Evolutionary conservation across 495 filamentous ascomycete species (phyloP).

Genomic region (Gamarada debralockiae): DNA sequence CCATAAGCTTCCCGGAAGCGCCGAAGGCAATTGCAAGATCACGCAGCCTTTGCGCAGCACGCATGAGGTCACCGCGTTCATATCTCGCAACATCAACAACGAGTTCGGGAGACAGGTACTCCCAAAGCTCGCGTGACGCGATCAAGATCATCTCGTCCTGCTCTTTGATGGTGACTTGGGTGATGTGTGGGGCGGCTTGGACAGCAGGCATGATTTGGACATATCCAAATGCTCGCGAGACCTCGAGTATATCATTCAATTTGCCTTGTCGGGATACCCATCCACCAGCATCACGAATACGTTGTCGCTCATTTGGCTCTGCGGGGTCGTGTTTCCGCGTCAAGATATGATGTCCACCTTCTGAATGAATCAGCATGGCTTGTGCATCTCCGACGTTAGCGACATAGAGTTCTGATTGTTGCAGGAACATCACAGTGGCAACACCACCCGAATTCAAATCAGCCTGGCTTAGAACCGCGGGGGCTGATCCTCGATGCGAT

Average conservation of each 20-base stretch:
- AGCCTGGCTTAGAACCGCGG: conserved; percentile 72
- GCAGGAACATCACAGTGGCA: conserved; percentile 86
- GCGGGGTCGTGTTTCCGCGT: conserved; percentile 93
- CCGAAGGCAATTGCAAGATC: conserved; percentile 96
- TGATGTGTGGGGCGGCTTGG: conserved; percentile 84
- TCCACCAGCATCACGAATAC: conserved; percentile 91
- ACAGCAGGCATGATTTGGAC: conserved; percentile 88
- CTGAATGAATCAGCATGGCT: conserved; percentile 86
- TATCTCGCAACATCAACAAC: conserved; percentile 87
- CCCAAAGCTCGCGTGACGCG: conserved; percentile 91
- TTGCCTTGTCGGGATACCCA: conserved; percentile 93
- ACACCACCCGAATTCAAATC: conserved; percentile 87
- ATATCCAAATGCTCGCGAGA: conserved; percentile 94
- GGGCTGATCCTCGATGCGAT: conserved; percentile 66
- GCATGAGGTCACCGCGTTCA: conserved; percentile 84
- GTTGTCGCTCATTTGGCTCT: conserved; percentile 72
- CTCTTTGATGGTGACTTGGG: conserved; percentile 74
- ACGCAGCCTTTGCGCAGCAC: conserved; percentile 90
- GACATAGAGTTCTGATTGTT: conserved; percentile 85
- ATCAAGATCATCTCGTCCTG: conserved; percentile 93
- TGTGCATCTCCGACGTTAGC: conserved; percentile 95
- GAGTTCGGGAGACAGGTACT: conserved; percentile 81
- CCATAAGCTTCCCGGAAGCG: conserved; percentile 91
- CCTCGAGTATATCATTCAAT: conserved; percentile 84
- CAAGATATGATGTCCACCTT: conserved; percentile 73